phyloP scores from a whole-genome alignment of 176 grass and related monocot species.

The Pharus latifolius region DNA sequence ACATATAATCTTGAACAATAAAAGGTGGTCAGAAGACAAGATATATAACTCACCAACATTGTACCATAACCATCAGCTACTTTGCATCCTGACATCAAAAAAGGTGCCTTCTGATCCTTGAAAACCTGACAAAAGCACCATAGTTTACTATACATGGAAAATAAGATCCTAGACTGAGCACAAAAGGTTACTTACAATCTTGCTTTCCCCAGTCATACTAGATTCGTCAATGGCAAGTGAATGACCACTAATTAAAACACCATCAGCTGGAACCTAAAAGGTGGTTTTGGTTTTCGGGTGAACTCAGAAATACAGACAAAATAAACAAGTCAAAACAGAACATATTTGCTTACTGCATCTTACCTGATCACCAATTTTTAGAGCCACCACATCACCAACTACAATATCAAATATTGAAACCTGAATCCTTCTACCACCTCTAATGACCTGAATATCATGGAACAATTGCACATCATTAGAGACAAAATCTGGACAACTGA shows the following conservation, averaged over 20 bases:
- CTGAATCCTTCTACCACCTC: constrained; percentile 66
- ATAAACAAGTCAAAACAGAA: constrained; percentile 12
- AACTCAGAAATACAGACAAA: constrained; percentile 3
- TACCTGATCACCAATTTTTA: constrained; percentile 99
- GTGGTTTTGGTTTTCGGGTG: constrained; percentile 1
- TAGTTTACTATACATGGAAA: constrained; percentile 2
- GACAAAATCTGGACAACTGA: constrained; percentile 4
- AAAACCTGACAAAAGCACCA: constrained; percentile 37
- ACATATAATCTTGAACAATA: background rate
- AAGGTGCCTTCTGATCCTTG: constrained; percentile 81
- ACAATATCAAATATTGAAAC: constrained; percentile 94
- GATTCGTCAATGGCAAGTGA: constrained; percentile 97
- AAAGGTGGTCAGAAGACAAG: background rate
- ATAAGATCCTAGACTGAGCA: background rate
- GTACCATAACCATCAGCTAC: constrained; percentile 95
- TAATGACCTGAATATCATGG: constrained; percentile 57
- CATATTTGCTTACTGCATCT: background rate
- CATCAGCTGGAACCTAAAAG: constrained; percentile 86
- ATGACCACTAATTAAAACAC: constrained; percentile 66
- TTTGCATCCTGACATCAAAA: constrained; percentile 97
- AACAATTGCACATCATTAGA: constrained; percentile 6
- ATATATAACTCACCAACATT: constrained; percentile 74
- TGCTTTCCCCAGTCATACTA: constrained; percentile 98
- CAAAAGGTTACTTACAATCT: constrained; percentile 60
- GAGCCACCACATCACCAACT: constrained; percentile 80